These are phyloP conservation scores for Pichia californica DNA, from an alignment of 805 yeast genomes.

Conservation along the genomic window DNA sequence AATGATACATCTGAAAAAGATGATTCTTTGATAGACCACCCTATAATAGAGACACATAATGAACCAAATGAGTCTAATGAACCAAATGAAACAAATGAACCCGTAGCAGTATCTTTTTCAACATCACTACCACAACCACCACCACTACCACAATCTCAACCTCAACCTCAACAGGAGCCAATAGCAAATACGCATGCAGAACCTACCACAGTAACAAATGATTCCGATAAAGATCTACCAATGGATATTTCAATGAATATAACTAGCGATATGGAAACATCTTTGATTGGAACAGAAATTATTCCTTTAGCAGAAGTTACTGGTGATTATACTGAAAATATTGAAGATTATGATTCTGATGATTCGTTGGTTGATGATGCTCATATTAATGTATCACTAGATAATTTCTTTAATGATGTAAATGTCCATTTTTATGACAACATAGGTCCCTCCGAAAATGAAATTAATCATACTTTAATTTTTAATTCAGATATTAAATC, in stretches of 20 bases:
- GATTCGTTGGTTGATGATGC: conserved; percentile 22
- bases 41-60: no score
- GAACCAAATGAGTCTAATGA: no score
- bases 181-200: no score
- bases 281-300: conserved; percentile 22
- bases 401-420: conserved; percentile 24
- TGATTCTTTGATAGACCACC: no score
- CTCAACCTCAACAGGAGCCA: neutral
- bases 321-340: conserved; percentile 15
- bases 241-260: neutral
- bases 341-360: conserved; percentile 18
- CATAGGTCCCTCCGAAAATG: conserved; percentile 27
- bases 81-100: no score
- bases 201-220: neutral
- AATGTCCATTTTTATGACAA: conserved; percentile 27
- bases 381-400: conserved; percentile 23
- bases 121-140: neutral
- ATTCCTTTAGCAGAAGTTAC: conserved; percentile 29
- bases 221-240: neutral
- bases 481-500: conserved; percentile 4
- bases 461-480: conserved; percentile 9
- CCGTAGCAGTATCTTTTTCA: no score
- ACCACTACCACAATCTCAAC: neutral
- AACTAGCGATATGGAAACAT: conserved; percentile 9
- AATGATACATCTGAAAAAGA: conserved; percentile 9